A percentile compares a stretch with the other conserved stretches of the same genome.
These are phyloP conservation scores for Leishmania amazonensis DNA, from an alignment of 208 protist genomes.

Conservation along the genomic window DNA sequence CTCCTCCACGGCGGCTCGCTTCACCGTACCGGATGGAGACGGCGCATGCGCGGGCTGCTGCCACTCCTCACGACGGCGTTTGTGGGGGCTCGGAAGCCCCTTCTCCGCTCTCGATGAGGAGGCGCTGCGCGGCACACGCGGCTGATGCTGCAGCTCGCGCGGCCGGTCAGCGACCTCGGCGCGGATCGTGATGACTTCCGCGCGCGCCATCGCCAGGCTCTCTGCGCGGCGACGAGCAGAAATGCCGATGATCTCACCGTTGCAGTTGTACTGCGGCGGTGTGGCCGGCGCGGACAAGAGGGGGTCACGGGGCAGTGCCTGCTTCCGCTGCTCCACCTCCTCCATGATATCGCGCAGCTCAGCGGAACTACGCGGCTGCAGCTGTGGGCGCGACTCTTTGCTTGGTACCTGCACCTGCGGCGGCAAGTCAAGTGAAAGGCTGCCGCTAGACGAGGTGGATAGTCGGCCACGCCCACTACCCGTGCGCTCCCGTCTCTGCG, in stretches of 20 bases:
- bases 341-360: slow-evolving; percentile 54
- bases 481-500: slow-evolving; percentile 2
- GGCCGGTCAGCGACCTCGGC: slow-evolving; percentile 68
- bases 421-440: slow-evolving; percentile 66
- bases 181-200: slow-evolving; percentile 64
- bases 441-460: slow-evolving; percentile 35
- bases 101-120: slow-evolving; percentile 31
- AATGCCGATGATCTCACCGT: slow-evolving; percentile 74
- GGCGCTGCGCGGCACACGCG: slow-evolving; percentile 58
- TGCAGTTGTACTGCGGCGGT: slow-evolving; percentile 46
- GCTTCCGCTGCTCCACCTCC: slow-evolving; percentile 27
- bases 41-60: background rate
- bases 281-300: slow-evolving; percentile 21
- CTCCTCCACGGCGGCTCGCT: slow-evolving; percentile 19
- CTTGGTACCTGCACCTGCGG: slow-evolving; percentile 55
- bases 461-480: slow-evolving; percentile 21
- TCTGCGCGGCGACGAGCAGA: slow-evolving; percentile 67
- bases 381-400: slow-evolving; percentile 20
- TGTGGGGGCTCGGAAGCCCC: slow-evolving; percentile 6
- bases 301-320: slow-evolving; percentile 7
- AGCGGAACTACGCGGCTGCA: slow-evolving; percentile 53
- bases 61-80: slow-evolving; percentile 14
- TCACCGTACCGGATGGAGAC: background rate
- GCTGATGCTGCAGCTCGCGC: slow-evolving; percentile 52
- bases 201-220: slow-evolving; percentile 48